phyloP scores from a whole-genome alignment of 2,329 filamentous ascomycete species.

The Sclerotinia glacialis region DNA sequence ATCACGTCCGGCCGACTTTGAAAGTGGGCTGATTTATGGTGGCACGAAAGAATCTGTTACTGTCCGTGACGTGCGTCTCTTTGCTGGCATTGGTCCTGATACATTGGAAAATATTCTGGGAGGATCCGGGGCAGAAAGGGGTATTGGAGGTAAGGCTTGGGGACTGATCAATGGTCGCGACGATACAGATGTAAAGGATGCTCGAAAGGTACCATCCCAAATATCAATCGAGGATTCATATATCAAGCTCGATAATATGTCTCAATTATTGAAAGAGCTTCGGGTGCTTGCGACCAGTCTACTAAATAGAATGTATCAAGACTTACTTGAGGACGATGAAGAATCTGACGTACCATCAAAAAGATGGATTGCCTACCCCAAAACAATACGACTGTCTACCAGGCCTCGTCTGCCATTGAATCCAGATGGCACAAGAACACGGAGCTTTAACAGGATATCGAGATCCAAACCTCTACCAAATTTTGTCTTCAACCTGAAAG shows the following conservation, averaged over 20 bases:
- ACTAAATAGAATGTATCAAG: slow-evolving; percentile 72
- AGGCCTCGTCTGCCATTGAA: slow-evolving; percentile 57
- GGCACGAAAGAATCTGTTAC: slow-evolving; percentile 56
- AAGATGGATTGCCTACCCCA: slow-evolving; percentile 76
- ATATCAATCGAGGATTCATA: slow-evolving; percentile 97
- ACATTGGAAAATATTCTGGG: slow-evolving; percentile 66
- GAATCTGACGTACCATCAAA: slow-evolving; percentile 27
- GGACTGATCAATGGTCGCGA: slow-evolving; percentile 78
- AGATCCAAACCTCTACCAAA: slow-evolving; percentile 70
- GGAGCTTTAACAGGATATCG: slow-evolving; percentile 68
- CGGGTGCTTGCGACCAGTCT: slow-evolving; percentile 66
- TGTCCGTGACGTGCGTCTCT: slow-evolving; percentile 62
- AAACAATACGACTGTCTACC: slow-evolving; percentile 77
- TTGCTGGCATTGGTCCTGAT: slow-evolving; percentile 60
- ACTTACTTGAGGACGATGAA: slow-evolving; percentile 56
- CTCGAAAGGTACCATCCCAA: slow-evolving; percentile 71
- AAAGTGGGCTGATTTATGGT: slow-evolving; percentile 48
- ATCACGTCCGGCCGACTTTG: slow-evolving; percentile 43
- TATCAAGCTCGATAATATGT: slow-evolving; percentile 61
- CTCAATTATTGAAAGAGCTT: slow-evolving; percentile 66
- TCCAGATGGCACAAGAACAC: slow-evolving; percentile 52
- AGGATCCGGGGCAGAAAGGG: slow-evolving; percentile 67
- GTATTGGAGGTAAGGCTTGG: slow-evolving; percentile 73
- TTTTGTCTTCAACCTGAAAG: slow-evolving; percentile 66
- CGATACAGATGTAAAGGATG: slow-evolving; percentile 67